Conservation (phyloP, 495 filamentous ascomycete species). For the Penicillium angulare region DNA sequence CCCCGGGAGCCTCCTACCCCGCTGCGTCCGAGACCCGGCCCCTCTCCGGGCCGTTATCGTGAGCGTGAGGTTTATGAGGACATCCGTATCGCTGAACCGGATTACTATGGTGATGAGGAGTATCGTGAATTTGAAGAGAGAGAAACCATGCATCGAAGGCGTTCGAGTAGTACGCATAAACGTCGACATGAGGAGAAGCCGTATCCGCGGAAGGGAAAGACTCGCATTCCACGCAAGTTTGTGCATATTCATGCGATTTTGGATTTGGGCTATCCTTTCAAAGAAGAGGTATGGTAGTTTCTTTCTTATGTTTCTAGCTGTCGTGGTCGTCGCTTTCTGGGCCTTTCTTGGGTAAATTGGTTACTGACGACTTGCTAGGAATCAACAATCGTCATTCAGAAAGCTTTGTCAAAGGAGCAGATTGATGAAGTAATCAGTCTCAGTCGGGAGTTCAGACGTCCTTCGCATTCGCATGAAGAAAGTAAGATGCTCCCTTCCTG, state of each 20-base stretch:
- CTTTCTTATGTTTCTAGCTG: neutral
- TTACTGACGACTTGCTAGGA: slow-evolving; percentile 48
- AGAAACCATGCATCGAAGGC: slow-evolving; percentile 35
- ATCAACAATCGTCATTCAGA: slow-evolving; percentile 71
- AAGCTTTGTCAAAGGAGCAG: slow-evolving; percentile 80
- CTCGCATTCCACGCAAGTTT: slow-evolving; percentile 73
- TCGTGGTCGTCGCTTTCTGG: neutral
- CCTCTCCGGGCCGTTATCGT: slow-evolving; percentile 42
- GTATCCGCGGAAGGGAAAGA: slow-evolving; percentile 84
- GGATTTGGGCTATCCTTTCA: slow-evolving; percentile 80
- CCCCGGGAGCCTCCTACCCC: slow-evolving; percentile 25
- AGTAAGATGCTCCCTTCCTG: slow-evolving; percentile 7
- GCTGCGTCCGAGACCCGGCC: slow-evolving; percentile 30
- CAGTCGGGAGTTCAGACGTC: slow-evolving; percentile 62
- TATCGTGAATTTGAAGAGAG: slow-evolving; percentile 59
- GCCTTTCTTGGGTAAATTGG: too few species aligned
- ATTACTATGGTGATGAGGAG: slow-evolving; percentile 66
- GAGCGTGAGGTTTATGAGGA: slow-evolving; percentile 60
- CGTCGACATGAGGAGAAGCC: slow-evolving; percentile 47
- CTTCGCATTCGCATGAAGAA: slow-evolving; percentile 30
- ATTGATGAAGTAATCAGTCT: slow-evolving; percentile 84
- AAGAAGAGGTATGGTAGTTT: slow-evolving; percentile 65
- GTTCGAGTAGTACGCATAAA: slow-evolving; percentile 42
- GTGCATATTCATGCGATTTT: slow-evolving; percentile 75
- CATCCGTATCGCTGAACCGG: slow-evolving; percentile 65